These are phyloP conservation scores for Aspergillus eucalypticola DNA, from an alignment of 2,329 filamentous ascomycete genomes.

Conservation along the genomic window DNA sequence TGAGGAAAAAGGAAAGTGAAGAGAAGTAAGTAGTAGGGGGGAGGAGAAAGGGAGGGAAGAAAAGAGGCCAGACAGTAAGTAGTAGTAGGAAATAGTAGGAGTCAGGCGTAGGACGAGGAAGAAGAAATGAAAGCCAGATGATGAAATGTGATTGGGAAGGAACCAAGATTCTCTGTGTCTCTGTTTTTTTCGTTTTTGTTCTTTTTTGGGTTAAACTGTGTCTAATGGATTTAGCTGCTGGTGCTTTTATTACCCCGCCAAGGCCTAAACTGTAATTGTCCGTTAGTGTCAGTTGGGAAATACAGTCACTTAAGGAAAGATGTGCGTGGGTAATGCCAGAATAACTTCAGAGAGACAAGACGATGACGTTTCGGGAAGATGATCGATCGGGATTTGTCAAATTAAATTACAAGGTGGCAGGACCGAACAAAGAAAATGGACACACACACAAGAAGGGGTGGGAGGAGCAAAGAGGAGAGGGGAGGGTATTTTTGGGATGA, in stretches of 20 bases:
- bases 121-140: neutral
- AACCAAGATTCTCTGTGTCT: constrained; percentile 7
- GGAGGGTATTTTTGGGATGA: neutral
- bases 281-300: neutral
- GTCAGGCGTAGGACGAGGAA: constrained; percentile 6
- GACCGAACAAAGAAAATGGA: neutral
- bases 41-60: constrained; percentile 2
- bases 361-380: neutral
- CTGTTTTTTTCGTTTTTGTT: neutral
- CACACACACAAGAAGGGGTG: neutral
- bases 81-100: neutral
- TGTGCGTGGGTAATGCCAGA: no score
- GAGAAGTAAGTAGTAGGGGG: neutral
- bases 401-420: neutral
- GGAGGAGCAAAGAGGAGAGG: neutral
- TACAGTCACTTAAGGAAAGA: neutral
- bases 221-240: constrained; percentile 3
- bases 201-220: constrained; percentile 2
- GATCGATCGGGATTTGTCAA: neutral
- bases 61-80: constrained; percentile 1
- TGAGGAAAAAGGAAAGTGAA: neutral
- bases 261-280: constrained; percentile 1
- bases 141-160: constrained; percentile 4
- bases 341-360: neutral
- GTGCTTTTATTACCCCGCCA: constrained; percentile 6